These are phyloP conservation scores for Ceratobasidium sp. DNA, from an alignment of 1,284 basidiomycete species.

Conservation along the genomic window DNA sequence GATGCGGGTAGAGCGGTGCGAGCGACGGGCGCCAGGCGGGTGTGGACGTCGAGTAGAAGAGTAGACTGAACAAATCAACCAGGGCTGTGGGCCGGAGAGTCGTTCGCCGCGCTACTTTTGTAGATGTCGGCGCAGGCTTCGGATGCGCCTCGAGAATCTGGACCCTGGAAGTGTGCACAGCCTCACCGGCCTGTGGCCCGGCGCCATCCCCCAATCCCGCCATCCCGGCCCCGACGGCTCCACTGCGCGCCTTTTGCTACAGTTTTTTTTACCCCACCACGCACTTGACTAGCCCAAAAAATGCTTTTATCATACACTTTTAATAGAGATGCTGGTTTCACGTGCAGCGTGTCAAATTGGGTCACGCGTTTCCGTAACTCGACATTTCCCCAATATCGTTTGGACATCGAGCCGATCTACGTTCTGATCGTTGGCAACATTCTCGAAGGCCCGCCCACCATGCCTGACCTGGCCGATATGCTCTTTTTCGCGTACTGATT, in stretches of 20 bases:
- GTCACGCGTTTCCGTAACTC: background rate
- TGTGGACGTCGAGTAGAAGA: background rate
- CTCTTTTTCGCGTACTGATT: constrained; percentile 12
- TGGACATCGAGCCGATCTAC: background rate
- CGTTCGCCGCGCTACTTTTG: background rate
- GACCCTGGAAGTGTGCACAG: background rate
- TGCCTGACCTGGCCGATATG: constrained; percentile 8
- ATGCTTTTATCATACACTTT: background rate
- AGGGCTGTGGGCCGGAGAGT: background rate
- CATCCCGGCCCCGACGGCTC: background rate
- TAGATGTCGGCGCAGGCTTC: background rate
- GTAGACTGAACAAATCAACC: background rate
- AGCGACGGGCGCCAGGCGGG: background rate
- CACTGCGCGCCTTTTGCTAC: background rate
- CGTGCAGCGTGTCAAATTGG: background rate
- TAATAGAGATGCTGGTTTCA: background rate
- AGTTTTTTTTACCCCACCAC: no score
- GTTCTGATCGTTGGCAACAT: constrained; percentile 1
- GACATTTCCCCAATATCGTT: background rate
- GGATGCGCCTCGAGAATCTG: background rate
- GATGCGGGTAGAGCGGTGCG: constrained; percentile 4
- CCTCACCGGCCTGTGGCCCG: background rate
- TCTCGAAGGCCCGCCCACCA: constrained; percentile 10
- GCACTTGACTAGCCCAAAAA: no score
- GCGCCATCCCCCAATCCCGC: background rate